Conservation (phyloP, 768 basidiomycete genomes). For the Trametes cinnabarina region DNA sequence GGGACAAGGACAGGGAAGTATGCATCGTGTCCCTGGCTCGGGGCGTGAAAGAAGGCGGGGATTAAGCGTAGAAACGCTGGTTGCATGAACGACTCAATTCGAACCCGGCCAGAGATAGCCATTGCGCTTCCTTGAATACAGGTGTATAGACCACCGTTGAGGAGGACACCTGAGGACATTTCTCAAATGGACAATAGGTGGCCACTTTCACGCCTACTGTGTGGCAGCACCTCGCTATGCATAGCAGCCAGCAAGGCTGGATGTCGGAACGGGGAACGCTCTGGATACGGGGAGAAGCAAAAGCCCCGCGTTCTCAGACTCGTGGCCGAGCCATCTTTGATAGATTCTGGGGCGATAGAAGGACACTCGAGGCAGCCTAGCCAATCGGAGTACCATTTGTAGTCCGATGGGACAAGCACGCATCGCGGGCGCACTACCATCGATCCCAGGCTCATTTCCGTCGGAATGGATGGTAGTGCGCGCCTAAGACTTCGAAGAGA, state of each 20-base stretch:
- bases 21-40: not conserved
- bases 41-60: not conserved
- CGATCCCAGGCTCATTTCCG: conserved; percentile 20
- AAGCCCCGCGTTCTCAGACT: not conserved
- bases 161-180: too few relatives aligned
- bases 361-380: not conserved
- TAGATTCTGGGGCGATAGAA: conserved; percentile 13
- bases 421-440: conserved; percentile 16
- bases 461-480: conserved; percentile 9
- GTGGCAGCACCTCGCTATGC: too few relatives aligned
- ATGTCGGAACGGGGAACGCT: not conserved
- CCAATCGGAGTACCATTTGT: conserved; percentile 16
- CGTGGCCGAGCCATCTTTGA: conserved; percentile 11
- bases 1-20: too few relatives aligned
- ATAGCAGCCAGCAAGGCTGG: not conserved
- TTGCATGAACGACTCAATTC: not conserved
- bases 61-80: not conserved
- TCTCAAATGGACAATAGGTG: too few relatives aligned
- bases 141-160: too few relatives aligned
- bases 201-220: too few relatives aligned
- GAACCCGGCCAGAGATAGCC: not conserved
- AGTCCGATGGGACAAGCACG: not conserved
- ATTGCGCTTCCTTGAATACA: too few relatives aligned
- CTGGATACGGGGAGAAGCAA: conserved; percentile 1
- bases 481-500: conserved; percentile 7